Conservation (phyloP, 139 green algal species). For the Chlorella sp. region DNA sequence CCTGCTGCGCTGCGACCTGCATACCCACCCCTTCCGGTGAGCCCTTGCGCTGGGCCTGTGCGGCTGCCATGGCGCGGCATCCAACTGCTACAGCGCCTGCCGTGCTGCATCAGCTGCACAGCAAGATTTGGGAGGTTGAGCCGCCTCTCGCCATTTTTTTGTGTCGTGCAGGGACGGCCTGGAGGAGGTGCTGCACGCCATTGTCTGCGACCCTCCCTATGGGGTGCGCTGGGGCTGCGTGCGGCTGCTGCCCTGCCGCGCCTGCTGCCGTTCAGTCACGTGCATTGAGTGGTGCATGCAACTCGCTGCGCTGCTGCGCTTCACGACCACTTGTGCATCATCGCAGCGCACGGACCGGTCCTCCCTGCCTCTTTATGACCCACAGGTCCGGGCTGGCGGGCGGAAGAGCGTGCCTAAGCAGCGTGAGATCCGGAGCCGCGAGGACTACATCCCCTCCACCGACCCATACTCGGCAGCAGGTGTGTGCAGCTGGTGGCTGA, state of each 20-base stretch:
- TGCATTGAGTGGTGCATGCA: no score
- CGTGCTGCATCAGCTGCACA: no score
- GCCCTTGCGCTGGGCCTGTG: no score
- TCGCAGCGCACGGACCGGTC: neutral
- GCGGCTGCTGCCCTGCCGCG: neutral
- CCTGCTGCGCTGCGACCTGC: conserved; percentile 83
- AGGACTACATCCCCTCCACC: conserved; percentile 83
- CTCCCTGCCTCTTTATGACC: neutral
- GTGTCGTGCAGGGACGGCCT: conserved; percentile 9
- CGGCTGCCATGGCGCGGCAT: no score
- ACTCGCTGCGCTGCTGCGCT: no score
- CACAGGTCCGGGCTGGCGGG: conserved; percentile 86
- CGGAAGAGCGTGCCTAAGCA: conserved; percentile 72
- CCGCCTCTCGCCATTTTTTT: no score
- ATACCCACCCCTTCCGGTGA: conserved; percentile 72
- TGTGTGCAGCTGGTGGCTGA: neutral
- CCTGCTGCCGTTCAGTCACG: neutral
- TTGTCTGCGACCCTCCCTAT: conserved; percentile 96
- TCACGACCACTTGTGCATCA: no score
- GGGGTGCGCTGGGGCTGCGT: conserved; percentile 55
- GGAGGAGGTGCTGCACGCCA: conserved; percentile 80
- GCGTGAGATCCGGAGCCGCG: conserved; percentile 47
- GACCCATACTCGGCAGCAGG: conserved; percentile 82
- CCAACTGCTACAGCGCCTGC: no score
- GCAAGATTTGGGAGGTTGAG: no score